Conservation (phyloP, 2,329 filamentous ascomycete species). For the Fusarium brevicatenulatum region DNA sequence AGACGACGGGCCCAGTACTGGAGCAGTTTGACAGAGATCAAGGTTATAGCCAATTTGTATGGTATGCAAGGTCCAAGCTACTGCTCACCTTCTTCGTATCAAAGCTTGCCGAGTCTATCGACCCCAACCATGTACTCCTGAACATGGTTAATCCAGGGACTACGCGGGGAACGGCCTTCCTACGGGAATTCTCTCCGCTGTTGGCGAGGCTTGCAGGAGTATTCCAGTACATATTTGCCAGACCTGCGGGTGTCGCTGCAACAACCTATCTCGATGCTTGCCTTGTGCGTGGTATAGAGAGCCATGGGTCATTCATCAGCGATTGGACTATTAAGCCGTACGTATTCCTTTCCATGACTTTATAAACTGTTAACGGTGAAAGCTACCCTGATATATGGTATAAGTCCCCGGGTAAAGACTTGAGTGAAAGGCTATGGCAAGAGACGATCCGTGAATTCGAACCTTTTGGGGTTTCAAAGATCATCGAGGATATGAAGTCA, state of each 20-base stretch:
- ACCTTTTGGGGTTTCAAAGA: rapidly evolving
- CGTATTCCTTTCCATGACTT: neutral
- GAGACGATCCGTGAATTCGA: neutral
- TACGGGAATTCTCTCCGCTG: neutral
- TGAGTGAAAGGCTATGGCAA: neutral
- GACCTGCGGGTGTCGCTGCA: neutral
- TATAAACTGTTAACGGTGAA: too few species aligned
- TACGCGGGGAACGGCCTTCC: neutral
- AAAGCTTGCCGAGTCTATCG: neutral
- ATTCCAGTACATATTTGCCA: neutral
- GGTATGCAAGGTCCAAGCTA: neutral
- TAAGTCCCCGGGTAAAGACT: rapidly evolving
- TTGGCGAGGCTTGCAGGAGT: neutral
- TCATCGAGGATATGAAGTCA: neutral
- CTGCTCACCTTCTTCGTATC: rapidly evolving
- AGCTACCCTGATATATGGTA: neutral
- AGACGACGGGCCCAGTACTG: neutral
- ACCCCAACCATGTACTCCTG: neutral
- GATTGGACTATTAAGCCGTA: neutral
- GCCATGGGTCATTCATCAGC: neutral
- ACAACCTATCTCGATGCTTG: neutral
- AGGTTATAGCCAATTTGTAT: neutral
- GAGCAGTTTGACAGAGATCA: neutral
- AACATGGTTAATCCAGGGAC: neutral
- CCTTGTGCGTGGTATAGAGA: neutral